Conservation (phyloP, 441 rosid genomes). For the Arabidopsis lyrata region DNA sequence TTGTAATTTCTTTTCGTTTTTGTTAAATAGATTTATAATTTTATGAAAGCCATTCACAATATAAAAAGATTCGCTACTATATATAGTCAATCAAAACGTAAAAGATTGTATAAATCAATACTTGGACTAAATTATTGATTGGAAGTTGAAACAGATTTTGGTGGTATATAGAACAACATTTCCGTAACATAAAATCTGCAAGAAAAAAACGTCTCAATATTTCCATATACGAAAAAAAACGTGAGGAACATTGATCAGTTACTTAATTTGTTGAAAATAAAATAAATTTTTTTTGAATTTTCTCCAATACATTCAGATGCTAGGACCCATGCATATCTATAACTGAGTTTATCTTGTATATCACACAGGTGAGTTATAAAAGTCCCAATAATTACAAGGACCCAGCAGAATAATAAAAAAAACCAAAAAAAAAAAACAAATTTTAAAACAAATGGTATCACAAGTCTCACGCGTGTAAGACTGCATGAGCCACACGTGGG, state of each 20-base stretch:
- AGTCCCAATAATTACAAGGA: slow-evolving; percentile 30
- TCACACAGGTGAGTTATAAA: slow-evolving; percentile 28
- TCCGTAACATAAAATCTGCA: background rate
- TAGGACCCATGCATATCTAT: slow-evolving; percentile 19
- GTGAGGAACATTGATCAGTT: slow-evolving; percentile 7
- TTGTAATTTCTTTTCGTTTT: too few species aligned
- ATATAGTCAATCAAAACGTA: background rate
- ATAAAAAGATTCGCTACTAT: background rate
- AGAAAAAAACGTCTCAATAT: background rate
- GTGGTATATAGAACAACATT: background rate
- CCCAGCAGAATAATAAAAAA: slow-evolving; percentile 17
- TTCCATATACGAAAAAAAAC: background rate
- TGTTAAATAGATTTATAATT: too few species aligned
- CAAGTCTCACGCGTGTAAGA: slow-evolving; percentile 50
- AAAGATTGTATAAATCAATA: background rate
- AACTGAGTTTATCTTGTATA: slow-evolving; percentile 28
- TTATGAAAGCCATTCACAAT: background rate
- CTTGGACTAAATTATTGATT: background rate
- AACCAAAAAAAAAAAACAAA: background rate
- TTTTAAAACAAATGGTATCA: slow-evolving; percentile 21
- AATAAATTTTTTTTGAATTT: background rate
- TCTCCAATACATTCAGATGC: background rate
- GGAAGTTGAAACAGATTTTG: background rate
- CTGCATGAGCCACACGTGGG: slow-evolving; percentile 51
- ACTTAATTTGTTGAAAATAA: slow-evolving; percentile 6